Percentiles rank a stretch among this genome's conserved stretches.
Evolutionary conservation across 352 stramenopile species (phyloP).

Genomic region (Phytophthora agathidicida): DNA sequence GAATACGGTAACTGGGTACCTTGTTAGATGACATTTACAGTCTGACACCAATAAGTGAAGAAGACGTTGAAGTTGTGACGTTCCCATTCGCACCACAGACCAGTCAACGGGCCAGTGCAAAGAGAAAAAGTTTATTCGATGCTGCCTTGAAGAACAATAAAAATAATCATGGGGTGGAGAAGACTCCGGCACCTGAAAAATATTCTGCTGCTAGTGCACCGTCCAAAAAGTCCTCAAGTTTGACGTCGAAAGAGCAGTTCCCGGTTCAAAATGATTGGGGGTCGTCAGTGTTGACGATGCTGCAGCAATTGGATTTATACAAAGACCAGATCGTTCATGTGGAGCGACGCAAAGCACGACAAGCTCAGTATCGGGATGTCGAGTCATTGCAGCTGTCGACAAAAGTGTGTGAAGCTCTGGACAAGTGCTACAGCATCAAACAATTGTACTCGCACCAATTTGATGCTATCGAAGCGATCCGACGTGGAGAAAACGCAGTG

Average conservation of each 20-base stretch:
- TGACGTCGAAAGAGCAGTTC: not conserved
- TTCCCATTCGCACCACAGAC: constrained; percentile 66
- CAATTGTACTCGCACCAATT: constrained; percentile 94
- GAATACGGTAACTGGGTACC: not conserved
- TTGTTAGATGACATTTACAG: constrained; percentile 50
- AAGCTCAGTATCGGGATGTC: constrained; percentile 50
- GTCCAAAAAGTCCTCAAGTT: constrained; percentile 2
- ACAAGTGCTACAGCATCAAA: constrained; percentile 47
- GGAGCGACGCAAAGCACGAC: constrained; percentile 52
- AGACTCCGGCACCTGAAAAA: not conserved
- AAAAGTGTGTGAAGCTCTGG: constrained; percentile 47
- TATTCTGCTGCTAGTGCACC: not conserved
- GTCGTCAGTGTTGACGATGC: constrained; percentile 51
- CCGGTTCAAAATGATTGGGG: constrained; percentile 20
- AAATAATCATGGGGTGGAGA: constrained; percentile 1
- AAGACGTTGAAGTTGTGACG: constrained; percentile 60
- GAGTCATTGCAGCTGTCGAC: constrained; percentile 43
- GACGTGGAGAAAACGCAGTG: constrained; percentile 90
- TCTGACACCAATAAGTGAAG: constrained; percentile 16
- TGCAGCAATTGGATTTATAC: constrained; percentile 66
- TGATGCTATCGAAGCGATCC: constrained; percentile 87
- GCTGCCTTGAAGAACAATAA: constrained; percentile 37
- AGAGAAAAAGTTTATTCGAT: constrained; percentile 64
- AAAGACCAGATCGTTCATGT: constrained; percentile 83
- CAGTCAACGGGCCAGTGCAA: constrained; percentile 60